phyloP scores from a whole-genome alignment of 768 basidiomycete species.

The Leccinum longicurvipes region DNA sequence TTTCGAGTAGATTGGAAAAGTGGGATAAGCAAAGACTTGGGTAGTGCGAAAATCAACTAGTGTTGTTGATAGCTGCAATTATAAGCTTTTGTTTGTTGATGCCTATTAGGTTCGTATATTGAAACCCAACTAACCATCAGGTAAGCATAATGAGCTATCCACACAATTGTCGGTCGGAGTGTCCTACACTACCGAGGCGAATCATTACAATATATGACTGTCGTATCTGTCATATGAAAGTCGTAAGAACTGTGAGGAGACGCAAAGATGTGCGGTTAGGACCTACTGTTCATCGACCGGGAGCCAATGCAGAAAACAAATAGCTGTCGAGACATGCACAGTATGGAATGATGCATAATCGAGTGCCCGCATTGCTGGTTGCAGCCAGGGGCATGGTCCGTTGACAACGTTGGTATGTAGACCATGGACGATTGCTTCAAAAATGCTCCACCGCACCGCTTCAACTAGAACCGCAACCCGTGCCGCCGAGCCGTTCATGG shows the following conservation, averaged over 20 bases:
- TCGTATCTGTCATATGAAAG: slow-evolving; percentile 9
- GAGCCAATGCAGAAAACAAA: neutral
- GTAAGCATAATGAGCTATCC: slow-evolving; percentile 27
- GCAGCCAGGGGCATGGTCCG: neutral
- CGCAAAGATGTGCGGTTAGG: neutral
- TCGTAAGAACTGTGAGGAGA: slow-evolving; percentile 1
- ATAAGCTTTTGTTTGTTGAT: slow-evolving; percentile 41
- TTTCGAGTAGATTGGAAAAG: slow-evolving; percentile 21
- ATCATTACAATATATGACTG: neutral
- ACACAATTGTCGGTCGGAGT: slow-evolving; percentile 13
- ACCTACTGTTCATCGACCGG: slow-evolving; percentile 1
- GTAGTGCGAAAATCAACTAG: slow-evolving; percentile 39
- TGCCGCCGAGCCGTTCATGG: slow-evolving; percentile 27
- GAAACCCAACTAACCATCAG: slow-evolving; percentile 37
- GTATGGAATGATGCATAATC: neutral
- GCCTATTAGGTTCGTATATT: slow-evolving; percentile 34
- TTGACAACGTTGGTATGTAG: slow-evolving; percentile 5
- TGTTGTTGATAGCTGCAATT: slow-evolving; percentile 38
- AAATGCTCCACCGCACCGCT: slow-evolving; percentile 23
- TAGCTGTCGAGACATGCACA: neutral
- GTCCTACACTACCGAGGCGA: slow-evolving; percentile 10
- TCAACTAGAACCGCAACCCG: slow-evolving; percentile 9
- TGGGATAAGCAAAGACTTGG: slow-evolving; percentile 37
- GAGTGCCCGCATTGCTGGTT: neutral
- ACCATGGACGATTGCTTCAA: slow-evolving; percentile 21